Evolutionary conservation across 1,139 yeast species (phyloP).

Genomic region (Wickerhamomyces sp.): DNA sequence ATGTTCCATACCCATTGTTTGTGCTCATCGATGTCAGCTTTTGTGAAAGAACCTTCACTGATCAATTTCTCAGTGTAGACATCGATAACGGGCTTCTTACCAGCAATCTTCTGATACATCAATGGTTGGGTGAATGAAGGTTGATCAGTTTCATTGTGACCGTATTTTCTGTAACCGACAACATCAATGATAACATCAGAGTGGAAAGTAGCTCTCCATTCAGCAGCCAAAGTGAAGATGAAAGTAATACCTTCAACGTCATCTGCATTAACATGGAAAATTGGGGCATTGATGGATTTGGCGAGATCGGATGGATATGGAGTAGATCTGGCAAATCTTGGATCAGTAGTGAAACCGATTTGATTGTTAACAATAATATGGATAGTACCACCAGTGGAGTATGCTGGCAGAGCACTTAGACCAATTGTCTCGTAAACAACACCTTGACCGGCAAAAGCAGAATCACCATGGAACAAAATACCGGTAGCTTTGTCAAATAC

Average conservation of each 20-base stretch:
- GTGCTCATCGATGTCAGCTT: constrained; percentile 90
- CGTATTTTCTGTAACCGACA: constrained; percentile 97
- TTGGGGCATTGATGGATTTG: constrained; percentile 93
- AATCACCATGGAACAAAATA: constrained; percentile 95
- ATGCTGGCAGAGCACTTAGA: constrained; percentile 85
- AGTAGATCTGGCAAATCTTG: constrained; percentile 95
- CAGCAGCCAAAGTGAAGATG: constrained; percentile 94
- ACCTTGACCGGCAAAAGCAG: constrained; percentile 99
- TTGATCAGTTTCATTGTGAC: constrained; percentile 99
- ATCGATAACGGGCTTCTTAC: constrained; percentile 85
- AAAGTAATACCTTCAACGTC: constrained; percentile 92
- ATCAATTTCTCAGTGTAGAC: constrained; percentile 76
- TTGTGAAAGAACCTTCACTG: constrained; percentile 82
- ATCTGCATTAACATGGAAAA: constrained; percentile 98
- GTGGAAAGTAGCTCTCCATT: constrained; percentile 96
- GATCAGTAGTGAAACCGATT: constrained; percentile 99
- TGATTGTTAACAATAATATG: constrained; percentile 96
- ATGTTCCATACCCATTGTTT: constrained; percentile 97
- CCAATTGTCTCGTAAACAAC: constrained; percentile 98
- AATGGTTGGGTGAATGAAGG: constrained; percentile 98
- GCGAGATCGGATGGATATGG: constrained; percentile 98
- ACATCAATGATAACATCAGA: constrained; percentile 94
- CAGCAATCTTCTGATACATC: constrained; percentile 88
- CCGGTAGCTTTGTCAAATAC: constrained; percentile 83
- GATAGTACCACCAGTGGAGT: constrained; percentile 97